phyloP scores from a whole-genome alignment of 148 eudicot species.

The Rhododendron kiyosumense region DNA sequence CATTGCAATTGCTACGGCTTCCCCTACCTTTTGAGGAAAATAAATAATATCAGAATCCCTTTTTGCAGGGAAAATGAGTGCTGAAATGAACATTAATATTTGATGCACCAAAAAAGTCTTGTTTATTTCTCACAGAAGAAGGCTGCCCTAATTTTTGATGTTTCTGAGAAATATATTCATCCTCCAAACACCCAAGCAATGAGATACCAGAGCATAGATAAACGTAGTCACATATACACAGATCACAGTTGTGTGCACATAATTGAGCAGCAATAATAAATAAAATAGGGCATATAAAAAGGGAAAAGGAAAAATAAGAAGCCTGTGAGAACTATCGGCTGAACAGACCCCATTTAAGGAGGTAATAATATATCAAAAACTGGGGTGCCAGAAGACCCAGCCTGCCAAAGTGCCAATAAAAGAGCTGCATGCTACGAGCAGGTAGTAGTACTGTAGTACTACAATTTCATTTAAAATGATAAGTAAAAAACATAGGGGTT shows the following conservation, averaged over 20 bases:
- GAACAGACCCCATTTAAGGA: neutral
- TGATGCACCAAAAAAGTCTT: neutral
- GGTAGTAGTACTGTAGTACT: neutral
- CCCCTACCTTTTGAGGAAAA: conserved; percentile 60
- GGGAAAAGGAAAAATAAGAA: neutral
- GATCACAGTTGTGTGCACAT: neutral
- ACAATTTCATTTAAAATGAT: neutral
- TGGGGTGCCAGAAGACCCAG: neutral
- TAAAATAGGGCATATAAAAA: neutral
- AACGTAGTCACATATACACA: neutral
- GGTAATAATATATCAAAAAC: neutral
- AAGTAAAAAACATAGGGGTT: neutral
- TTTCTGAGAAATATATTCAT: neutral
- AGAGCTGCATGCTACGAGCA: neutral
- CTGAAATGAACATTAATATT: neutral
- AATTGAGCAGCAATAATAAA: neutral
- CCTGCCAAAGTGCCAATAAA: neutral
- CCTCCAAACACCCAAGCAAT: neutral
- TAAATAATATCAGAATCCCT: conserved; percentile 5
- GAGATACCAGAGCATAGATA: neutral
- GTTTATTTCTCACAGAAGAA: neutral
- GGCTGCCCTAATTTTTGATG: neutral
- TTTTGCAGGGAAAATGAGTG: neutral
- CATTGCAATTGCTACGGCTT: conserved; percentile 71
- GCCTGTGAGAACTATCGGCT: neutral